These are phyloP conservation scores for Alternaria ethzedia DNA, from an alignment of 2,329 filamentous ascomycete species.

Conservation along the genomic window DNA sequence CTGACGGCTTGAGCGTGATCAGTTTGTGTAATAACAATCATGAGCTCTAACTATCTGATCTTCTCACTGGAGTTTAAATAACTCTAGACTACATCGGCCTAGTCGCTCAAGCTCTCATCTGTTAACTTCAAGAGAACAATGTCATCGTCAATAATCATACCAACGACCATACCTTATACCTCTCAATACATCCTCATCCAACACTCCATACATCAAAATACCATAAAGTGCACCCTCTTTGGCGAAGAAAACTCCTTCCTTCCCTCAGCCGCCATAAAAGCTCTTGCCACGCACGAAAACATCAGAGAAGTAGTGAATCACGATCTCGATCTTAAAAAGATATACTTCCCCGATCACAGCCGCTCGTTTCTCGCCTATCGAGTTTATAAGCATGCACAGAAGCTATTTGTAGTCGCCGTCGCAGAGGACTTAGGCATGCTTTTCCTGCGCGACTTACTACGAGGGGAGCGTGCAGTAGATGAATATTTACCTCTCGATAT, in stretches of 20 bases:
- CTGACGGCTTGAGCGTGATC: not conserved
- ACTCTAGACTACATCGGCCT: not conserved
- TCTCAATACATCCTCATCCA: not conserved
- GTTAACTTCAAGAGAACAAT: fast-evolving
- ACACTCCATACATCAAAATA: not conserved
- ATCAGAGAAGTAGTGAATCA: not conserved
- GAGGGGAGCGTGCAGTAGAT: not conserved
- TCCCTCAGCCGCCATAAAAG: not conserved
- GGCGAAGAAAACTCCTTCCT: not conserved
- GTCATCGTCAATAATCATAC: not conserved
- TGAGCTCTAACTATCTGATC: not conserved
- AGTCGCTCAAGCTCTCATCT: not conserved
- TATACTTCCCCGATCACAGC: not conserved
- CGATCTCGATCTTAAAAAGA: not conserved
- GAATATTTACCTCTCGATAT: not conserved
- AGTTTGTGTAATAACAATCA: not conserved
- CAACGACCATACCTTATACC: not conserved
- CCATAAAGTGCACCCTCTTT: not conserved
- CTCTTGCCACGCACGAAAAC: not conserved
- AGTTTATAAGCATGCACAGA: not conserved
- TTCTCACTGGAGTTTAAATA: not conserved
- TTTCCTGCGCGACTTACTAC: not conserved
- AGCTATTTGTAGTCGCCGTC: not conserved
- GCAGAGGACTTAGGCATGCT: not conserved
- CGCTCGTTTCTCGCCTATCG: not conserved